Conservation (phyloP, 2,329 filamentous ascomycete species). For the Verticillium tricorpus region DNA sequence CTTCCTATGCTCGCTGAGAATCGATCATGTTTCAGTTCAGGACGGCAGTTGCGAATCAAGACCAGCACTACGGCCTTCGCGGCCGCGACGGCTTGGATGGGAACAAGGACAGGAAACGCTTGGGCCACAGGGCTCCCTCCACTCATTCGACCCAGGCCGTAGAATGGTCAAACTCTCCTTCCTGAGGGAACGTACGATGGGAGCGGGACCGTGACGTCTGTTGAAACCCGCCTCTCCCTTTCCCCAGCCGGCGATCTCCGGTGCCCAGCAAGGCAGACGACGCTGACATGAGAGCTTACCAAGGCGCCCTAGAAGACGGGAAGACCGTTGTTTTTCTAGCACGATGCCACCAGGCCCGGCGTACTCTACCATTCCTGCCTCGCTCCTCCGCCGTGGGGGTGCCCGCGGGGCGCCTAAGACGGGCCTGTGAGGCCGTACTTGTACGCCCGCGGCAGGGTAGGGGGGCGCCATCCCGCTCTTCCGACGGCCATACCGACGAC, state of each 20-base stretch:
- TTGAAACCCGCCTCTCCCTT: not conserved
- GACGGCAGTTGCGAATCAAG: not conserved
- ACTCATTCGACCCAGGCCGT: not conserved
- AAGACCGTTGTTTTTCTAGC: not conserved
- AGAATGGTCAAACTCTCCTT: not conserved
- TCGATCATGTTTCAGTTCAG: not conserved
- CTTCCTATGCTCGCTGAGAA: not conserved
- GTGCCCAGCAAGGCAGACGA: not conserved
- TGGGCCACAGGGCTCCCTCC: not conserved
- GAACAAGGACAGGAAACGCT: not conserved
- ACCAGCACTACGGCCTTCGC: not conserved
- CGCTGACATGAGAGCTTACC: not conserved
- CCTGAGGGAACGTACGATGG: not conserved
- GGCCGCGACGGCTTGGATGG: not conserved
- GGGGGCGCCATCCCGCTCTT: not conserved
- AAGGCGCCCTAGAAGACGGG: not conserved
- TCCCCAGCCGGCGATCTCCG: not conserved
- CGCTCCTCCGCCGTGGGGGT: not conserved
- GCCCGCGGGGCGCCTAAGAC: not conserved
- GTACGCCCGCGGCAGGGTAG: too few relatives aligned
- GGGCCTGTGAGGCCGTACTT: not conserved
- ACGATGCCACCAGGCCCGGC: not conserved
- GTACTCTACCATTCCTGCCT: not conserved
- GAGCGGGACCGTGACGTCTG: not conserved
- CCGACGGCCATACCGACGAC: not conserved